Evolutionary conservation across 805 yeast genomes (phyloP).

Genomic region (Yarrowia yakushimensis): DNA sequence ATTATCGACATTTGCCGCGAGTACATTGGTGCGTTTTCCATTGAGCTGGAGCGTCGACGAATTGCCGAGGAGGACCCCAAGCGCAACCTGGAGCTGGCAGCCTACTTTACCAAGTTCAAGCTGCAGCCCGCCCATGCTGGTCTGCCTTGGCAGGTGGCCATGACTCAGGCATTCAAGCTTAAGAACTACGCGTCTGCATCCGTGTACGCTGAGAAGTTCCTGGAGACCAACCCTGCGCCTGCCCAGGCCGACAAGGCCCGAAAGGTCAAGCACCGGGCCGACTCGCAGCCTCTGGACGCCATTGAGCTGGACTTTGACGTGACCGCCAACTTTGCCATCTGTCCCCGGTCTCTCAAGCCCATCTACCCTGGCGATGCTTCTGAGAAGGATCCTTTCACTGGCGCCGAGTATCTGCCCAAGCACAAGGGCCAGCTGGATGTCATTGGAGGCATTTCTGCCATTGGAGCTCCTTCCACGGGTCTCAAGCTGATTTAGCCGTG

Average conservation of each 20-base stretch:
- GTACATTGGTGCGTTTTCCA: slow-evolving; percentile 86
- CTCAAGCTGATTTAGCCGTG: slow-evolving; percentile 38
- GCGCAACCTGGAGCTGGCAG: slow-evolving; percentile 90
- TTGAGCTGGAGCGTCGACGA: slow-evolving; percentile 84
- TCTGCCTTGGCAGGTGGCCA: slow-evolving; percentile 90
- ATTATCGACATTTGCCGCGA: slow-evolving; percentile 74
- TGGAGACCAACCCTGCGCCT: slow-evolving; percentile 40
- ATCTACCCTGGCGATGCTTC: slow-evolving; percentile 71
- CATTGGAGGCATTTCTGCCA: slow-evolving; percentile 68
- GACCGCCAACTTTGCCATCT: slow-evolving; percentile 83
- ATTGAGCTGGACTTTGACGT: slow-evolving; percentile 90
- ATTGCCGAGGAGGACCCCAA: slow-evolving; percentile 64
- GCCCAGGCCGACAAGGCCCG: slow-evolving; percentile 80
- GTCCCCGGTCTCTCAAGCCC: slow-evolving; percentile 84
- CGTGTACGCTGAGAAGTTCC: slow-evolving; percentile 79
- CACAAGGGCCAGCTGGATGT: slow-evolving; percentile 76
- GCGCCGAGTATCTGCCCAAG: slow-evolving; percentile 75
- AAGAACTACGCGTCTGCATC: slow-evolving; percentile 88
- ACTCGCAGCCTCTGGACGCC: slow-evolving; percentile 76
- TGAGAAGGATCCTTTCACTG: slow-evolving; percentile 79
- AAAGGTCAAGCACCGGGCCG: slow-evolving; percentile 77
- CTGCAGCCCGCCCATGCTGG: slow-evolving; percentile 79
- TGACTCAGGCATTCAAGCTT: slow-evolving; percentile 84
- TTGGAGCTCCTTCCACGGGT: slow-evolving; percentile 93
- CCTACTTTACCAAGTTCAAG: slow-evolving; percentile 85